These are phyloP conservation scores for Kwoniella dejecticola DNA, from an alignment of 768 basidiomycete species.

Conservation along the genomic window DNA sequence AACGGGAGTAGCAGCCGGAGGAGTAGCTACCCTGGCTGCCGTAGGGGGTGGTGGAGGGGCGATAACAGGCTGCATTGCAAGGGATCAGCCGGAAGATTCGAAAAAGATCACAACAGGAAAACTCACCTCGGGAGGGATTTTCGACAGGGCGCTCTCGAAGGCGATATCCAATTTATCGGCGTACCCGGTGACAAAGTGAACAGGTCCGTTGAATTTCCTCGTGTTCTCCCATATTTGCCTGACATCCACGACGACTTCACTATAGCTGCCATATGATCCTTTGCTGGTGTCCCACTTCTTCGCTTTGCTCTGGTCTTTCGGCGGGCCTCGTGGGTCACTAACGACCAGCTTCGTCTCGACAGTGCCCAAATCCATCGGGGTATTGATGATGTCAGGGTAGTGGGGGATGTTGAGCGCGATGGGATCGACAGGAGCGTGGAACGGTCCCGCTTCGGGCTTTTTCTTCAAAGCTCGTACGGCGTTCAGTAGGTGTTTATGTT, in stretches of 20 bases:
- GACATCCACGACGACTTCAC: conserved; percentile 83
- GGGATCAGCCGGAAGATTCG: background rate
- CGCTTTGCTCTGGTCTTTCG: conserved; percentile 50
- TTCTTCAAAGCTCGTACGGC: conserved; percentile 82
- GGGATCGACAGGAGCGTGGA: conserved; percentile 84
- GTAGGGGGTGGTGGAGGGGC: conserved; percentile 11
- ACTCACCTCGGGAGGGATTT: conserved; percentile 79
- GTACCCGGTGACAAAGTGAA: conserved; percentile 75
- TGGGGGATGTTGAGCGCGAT: conserved; percentile 72
- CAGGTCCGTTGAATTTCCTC: conserved; percentile 87
- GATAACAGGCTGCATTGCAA: conserved; percentile 17
- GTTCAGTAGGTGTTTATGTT: conserved; percentile 76
- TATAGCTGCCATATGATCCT: conserved; percentile 65
- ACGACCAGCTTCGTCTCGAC: conserved; percentile 82
- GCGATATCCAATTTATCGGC: conserved; percentile 78
- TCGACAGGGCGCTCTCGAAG: conserved; percentile 85
- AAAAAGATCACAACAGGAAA: background rate
- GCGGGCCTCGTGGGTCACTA: conserved; percentile 73
- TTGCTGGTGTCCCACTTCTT: conserved; percentile 46
- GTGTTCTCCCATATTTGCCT: conserved; percentile 87
- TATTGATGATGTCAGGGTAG: conserved; percentile 80
- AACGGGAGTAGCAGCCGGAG: conserved; percentile 30
- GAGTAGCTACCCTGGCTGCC: conserved; percentile 14
- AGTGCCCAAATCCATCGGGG: conserved; percentile 91
- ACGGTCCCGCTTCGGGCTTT: conserved; percentile 70